Evolutionary conservation across 176 grass and related monocot species (phyloP), one percentile per base, ranked within the genome.

Genomic region (Phoenix roebelenii): DNA sequence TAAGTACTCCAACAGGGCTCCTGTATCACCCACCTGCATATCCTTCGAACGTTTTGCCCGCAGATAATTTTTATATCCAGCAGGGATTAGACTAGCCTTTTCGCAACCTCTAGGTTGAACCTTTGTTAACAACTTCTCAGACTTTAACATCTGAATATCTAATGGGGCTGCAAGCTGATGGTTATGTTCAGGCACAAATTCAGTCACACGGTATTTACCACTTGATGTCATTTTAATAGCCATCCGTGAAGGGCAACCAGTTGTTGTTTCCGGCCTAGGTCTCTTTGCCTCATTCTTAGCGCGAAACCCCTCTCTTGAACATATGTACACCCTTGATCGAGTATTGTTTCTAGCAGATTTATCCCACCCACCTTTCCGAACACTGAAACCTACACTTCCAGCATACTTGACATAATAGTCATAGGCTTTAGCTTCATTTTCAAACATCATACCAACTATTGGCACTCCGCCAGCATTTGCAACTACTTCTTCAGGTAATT

Each of bases 401-500:
- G 91, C 86, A 65, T 96, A 96, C 32, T 67, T 90, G 52, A 84
- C 61, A 63, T 96, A 96, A 82, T 90, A 90, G 23, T 87, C 75
- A 26, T 85, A 96, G 22, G 86, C 77, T 58, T 82, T 96, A 48
- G 90, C 91, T 71, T 90, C 91, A 68, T 69, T 84, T 80, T 85
- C 78, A 19, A 96, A 96, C 35, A 77, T 72, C 86, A 96, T 87
- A 59, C 91, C 86, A 73, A 96, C 61, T 72, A 96, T 82, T 25
- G 91, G 86, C 29, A 90, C 68, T 80, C 91, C 91, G 54, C 83
- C 87, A 55, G 91, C 64, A 62, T 74, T 82, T 52, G 80, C 84
- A 61, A 96, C 39, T 9, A 78, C 72, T 60, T 90, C 86, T 59
- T 61, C 64, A 52, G 86, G 80, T n/a, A 96, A 71, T 18, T 84